Evolutionary conservation across 352 stramenopile genomes (phyloP).

Genomic region (Pythium aristosporum): DNA sequence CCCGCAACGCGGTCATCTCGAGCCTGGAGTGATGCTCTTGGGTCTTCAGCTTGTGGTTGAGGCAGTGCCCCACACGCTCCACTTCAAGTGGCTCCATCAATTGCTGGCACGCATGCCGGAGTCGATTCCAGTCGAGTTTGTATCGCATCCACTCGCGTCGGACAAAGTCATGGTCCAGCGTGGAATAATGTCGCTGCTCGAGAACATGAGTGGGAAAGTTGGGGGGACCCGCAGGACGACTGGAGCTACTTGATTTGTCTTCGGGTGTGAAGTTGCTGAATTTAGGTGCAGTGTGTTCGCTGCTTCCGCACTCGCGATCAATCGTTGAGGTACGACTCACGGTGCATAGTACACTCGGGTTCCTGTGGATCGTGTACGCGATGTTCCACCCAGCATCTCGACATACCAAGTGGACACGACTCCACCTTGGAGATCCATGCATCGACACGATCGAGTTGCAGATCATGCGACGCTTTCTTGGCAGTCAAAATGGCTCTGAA

Average conservation of each 20-base stretch:
- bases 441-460: too few relatives aligned
- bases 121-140: neutral
- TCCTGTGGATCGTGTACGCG: too few relatives aligned
- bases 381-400: too few relatives aligned
- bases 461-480: too few relatives aligned
- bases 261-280: neutral
- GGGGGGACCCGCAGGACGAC: neutral
- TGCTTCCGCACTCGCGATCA: neutral
- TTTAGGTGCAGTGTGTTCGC: neutral
- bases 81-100: neutral
- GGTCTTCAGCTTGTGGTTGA: too few relatives aligned
- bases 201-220: neutral
- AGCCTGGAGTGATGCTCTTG: too few relatives aligned
- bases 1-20: too few relatives aligned
- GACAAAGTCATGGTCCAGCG: neutral
- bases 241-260: neutral
- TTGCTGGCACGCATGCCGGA: neutral
- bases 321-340: neutral
- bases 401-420: too few relatives aligned
- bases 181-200: neutral
- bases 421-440: too few relatives aligned
- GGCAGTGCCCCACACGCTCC: too few relatives aligned
- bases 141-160: neutral
- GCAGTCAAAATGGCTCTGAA: too few relatives aligned
- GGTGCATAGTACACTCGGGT: too few relatives aligned